Evolutionary conservation across 192 early-diverging fungal genomes (phyloP).

Genomic region (Spizellomyces sp.): DNA sequence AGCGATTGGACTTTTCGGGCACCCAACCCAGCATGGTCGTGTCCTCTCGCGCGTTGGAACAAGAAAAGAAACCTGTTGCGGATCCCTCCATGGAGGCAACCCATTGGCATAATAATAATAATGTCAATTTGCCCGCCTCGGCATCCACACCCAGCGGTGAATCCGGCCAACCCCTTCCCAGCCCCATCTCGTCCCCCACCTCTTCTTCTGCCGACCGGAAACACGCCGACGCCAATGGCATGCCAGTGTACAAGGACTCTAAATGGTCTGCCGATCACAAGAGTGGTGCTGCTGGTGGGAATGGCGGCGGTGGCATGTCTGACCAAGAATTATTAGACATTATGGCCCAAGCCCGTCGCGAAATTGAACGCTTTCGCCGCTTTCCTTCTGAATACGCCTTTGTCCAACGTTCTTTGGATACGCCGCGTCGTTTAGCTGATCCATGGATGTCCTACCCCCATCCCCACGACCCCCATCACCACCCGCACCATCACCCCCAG

Average conservation of each 20-base stretch:
- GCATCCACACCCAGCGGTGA: not conserved
- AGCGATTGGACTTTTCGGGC: not conserved
- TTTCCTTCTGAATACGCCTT: not conserved
- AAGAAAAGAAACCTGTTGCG: not conserved
- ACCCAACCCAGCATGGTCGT: not conserved
- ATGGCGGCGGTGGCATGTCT: not conserved
- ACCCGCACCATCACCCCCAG: not conserved
- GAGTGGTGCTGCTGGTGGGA: not conserved
- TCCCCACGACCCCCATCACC: not conserved
- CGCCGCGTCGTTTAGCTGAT: not conserved
- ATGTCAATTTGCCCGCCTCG: no score
- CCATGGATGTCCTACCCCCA: not conserved
- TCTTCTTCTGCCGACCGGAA: not conserved
- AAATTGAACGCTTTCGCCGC: not conserved
- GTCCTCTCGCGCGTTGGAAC: not conserved
- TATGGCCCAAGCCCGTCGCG: not conserved
- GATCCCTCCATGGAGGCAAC: not conserved
- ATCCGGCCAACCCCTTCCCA: not conserved
- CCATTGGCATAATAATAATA: no score
- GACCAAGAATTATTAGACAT: constrained; percentile 10
- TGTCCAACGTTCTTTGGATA: not conserved
- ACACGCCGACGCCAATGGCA: not conserved
- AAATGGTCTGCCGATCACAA: no score
- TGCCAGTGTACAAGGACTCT: no score
- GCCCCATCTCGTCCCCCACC: not conserved